Evolutionary conservation across 2,329 filamentous ascomycete genomes (phyloP).

Genomic region (Diplodia sapinea): DNA sequence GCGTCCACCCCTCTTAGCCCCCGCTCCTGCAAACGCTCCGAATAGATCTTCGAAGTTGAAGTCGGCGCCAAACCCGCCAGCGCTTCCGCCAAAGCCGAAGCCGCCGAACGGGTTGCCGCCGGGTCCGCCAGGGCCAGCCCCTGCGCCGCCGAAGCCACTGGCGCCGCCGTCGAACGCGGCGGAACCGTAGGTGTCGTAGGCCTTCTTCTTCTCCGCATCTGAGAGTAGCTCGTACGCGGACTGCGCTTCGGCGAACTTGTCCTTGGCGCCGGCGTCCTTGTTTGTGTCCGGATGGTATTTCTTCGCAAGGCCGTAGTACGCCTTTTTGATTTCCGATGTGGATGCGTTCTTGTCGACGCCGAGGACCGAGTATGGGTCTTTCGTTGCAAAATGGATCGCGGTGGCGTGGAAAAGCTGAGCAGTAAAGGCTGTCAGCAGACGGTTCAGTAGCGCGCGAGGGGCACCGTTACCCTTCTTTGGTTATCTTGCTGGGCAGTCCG

Average conservation of each 20-base stretch:
- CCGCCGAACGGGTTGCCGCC: slow-evolving; percentile 69
- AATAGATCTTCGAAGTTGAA: slow-evolving; percentile 98
- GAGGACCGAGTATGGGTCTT: slow-evolving; percentile 85
- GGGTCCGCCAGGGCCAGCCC: slow-evolving; percentile 70
- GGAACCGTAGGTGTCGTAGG: slow-evolving; percentile 88
- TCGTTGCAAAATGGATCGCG: slow-evolving; percentile 64
- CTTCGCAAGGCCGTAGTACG: slow-evolving; percentile 96
- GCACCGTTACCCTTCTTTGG: slow-evolving; percentile 41
- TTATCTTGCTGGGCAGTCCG: slow-evolving; percentile 34
- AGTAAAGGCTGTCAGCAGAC: background rate
- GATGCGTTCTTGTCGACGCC: slow-evolving; percentile 84
- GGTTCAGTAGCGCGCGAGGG: background rate
- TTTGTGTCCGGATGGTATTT: slow-evolving; percentile 98
- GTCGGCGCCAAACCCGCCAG: slow-evolving; percentile 73
- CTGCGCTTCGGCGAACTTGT: slow-evolving; percentile 92
- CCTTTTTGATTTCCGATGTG: slow-evolving; percentile 91
- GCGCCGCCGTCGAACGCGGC: slow-evolving; percentile 71
- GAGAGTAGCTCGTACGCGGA: slow-evolving; percentile 92
- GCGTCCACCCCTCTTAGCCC: slow-evolving; percentile 50
- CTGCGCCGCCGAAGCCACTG: slow-evolving; percentile 64
- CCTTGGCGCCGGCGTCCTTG: slow-evolving; percentile 91
- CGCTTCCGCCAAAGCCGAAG: slow-evolving; percentile 52
- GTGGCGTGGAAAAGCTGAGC: slow-evolving; percentile 47
- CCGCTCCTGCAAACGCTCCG: slow-evolving; percentile 75
- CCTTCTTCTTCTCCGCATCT: slow-evolving; percentile 89